Evolutionary conservation across 2,329 filamentous ascomycete species (phyloP), one percentile per base, ranked within the genome.

Genomic region (Metarhizium humberi): DNA sequence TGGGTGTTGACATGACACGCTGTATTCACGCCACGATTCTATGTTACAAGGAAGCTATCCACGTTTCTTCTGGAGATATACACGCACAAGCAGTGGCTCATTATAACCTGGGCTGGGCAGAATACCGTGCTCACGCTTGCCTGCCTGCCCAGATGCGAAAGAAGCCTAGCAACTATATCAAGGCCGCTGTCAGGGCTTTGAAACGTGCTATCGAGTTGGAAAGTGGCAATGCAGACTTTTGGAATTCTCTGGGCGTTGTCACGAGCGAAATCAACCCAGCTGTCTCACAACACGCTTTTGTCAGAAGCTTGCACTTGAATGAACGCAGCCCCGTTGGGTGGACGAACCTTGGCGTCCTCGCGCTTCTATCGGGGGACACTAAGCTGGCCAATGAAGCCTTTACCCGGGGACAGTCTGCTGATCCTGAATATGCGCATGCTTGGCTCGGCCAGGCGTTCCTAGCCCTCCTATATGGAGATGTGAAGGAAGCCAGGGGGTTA

Each of bases 41-140:
- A 18, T 88, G 90, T 6, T 89, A 95, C 69, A 99, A 97, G 69
- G 82, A 89, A 59, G 91, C 91, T 7, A 85, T 97, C 14, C 75
- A 87, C 61, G 80, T 85, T 43, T 87, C 86, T 16, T 75, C 84
- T 1, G 76, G 85, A 56, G 92, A 99, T 65, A 68, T 82, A 7
- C 89, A 96, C 67, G 92, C 92, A 3, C 92, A 95, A 70, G 90
- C 94, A 1, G 89, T 97, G n/a, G 90, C 92, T 0, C 94, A 92
- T 79, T 99, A 96, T 71, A 99, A 99, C 64, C 76, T 99, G 18
- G 94, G 94, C 46, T 97, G 92, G 89, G 88, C 90, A 1, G 94
- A 99, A 68, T 84, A 94, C 66, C 82, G 87, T 48, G 88, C 91
- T 0, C 89, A 95, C 65, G 74, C 77, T 11, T 89, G 84, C 64